Evolutionary conservation across 2,329 filamentous ascomycete genomes (phyloP), one percentile per base, ranked within the genome.

Genomic region (Pseudocercospora vitis): DNA sequence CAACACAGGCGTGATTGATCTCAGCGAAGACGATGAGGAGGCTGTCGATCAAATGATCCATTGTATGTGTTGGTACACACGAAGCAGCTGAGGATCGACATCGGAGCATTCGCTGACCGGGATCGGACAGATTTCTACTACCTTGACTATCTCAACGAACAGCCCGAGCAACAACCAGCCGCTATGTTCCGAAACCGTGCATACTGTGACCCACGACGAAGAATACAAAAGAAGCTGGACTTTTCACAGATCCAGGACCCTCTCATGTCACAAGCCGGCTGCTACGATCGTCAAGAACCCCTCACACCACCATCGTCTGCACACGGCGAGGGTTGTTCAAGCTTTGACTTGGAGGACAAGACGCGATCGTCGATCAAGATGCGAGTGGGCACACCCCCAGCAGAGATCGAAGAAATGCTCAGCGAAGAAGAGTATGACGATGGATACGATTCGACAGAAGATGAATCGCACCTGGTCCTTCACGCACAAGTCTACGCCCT

Each of bases 401-500:
- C 65, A 33, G 16, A 33, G 18, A 37, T 28, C n/a, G 32, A 39
- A 21, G 55, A 60, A 3, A 44, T 63, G 68, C 73, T 69, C 48
- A 70, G 73, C 33, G 68, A 71, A 26, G 67, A 70, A 19, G 60
- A 72, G 45, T 65, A 70, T 35, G 65, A 70, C 29, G 64, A 66
- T 16, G 64, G 66, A 11, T 59, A 63, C 9, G 65, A 73, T 39
- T 65, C 73, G 45, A 62, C 68, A 33, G 71, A 72, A 42, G 62
- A 65, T 9, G 70, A 73, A 56, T 69, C 74, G 4, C 70, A 77
- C 61, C 68, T 78, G 4, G 58, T 78, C 44, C 69, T 72, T 12
- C 76, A 79, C 59, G 72, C 75, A 11, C 73, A 73, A 48, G 73
- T 79, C 32, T 79, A 79, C 61, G 75, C 75, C 28, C 70, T 78